These are phyloP conservation scores for Chrysoporthe cubensis DNA, from an alignment of 2,329 filamentous ascomycete species.

Conservation along the genomic window DNA sequence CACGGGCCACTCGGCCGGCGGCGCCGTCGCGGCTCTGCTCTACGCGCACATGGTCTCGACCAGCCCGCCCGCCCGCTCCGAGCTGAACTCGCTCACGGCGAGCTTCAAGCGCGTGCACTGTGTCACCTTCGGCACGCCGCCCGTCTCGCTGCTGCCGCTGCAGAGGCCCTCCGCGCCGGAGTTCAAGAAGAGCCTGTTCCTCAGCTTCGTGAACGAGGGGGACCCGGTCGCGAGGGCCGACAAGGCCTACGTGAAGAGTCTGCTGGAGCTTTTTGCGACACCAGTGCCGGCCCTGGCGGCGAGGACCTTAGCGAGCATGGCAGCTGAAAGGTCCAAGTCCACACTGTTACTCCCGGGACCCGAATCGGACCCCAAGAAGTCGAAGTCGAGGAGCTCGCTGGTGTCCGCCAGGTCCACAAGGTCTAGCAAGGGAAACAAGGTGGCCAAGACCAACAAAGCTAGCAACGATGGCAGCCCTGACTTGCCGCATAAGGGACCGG, in stretches of 20 bases:
- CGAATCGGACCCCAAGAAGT: constrained; percentile 35
- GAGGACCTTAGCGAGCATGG: background rate
- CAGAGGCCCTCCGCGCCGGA: constrained; percentile 55
- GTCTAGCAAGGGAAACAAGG: constrained; percentile 32
- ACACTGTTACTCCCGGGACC: constrained; percentile 27
- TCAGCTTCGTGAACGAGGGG: constrained; percentile 83
- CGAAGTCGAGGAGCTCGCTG: constrained; percentile 33
- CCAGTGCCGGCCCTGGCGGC: constrained; percentile 51
- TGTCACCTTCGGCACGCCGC: constrained; percentile 83
- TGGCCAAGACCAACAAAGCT: constrained; percentile 3
- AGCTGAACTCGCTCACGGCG: constrained; percentile 69
- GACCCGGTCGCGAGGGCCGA: constrained; percentile 81
- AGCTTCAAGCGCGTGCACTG: constrained; percentile 83
- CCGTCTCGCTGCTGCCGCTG: constrained; percentile 73
- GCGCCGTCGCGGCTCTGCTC: constrained; percentile 78
- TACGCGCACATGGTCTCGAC: constrained; percentile 80
- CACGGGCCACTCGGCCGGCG: constrained; percentile 85
- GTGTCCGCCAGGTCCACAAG: constrained; percentile 36
- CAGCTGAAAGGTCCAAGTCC: constrained; percentile 16
- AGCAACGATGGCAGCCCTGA: constrained; percentile 30
- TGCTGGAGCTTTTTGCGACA: constrained; percentile 71
- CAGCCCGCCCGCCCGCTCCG: constrained; percentile 59
- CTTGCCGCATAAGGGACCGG: constrained; percentile 39
- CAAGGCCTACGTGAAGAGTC: constrained; percentile 71
- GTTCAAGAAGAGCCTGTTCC: constrained; percentile 71